Evolutionary conservation across 1,284 basidiomycete genomes (phyloP).

Genomic region (Melampsora larici-populina): DNA sequence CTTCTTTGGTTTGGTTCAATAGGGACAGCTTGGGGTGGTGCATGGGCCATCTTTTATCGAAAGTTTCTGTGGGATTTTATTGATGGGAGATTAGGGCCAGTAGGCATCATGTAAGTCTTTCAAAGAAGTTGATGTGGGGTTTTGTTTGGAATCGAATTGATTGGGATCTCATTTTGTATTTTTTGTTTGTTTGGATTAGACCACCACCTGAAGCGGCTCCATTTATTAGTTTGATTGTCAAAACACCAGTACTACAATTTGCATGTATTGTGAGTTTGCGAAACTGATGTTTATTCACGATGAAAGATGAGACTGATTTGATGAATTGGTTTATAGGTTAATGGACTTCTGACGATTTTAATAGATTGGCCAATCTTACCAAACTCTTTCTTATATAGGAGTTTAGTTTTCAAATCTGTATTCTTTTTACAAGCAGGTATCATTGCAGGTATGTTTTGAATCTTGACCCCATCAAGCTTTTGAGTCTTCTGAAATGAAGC

Average conservation of each 20-base stretch:
- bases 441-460: conserved; percentile 21
- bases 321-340: not conserved
- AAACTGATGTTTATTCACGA: not conserved
- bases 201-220: not conserved
- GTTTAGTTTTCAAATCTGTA: conserved; percentile 15
- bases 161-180: not conserved
- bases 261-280: conserved; percentile 15
- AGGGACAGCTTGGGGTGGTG: conserved; percentile 75
- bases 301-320: not conserved
- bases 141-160: no score
- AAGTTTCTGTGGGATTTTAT: conserved; percentile 89
- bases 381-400: conserved; percentile 18
- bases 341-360: conserved; percentile 9
- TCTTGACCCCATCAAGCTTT: no score
- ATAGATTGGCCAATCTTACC: conserved; percentile 31
- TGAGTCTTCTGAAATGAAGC: no score
- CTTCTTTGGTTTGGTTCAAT: no score
- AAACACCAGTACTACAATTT: conserved; percentile 12
- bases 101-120: conserved; percentile 23
- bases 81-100: no score
- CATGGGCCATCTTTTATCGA: conserved; percentile 73
- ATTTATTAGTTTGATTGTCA: conserved; percentile 27
- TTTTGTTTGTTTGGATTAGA: not conserved
- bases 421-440: conserved; percentile 5
- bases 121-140: no score